These are phyloP conservation scores for Pseudogymnoascus sp. DNA, from an alignment of 2,329 filamentous ascomycete species.

Conservation along the genomic window DNA sequence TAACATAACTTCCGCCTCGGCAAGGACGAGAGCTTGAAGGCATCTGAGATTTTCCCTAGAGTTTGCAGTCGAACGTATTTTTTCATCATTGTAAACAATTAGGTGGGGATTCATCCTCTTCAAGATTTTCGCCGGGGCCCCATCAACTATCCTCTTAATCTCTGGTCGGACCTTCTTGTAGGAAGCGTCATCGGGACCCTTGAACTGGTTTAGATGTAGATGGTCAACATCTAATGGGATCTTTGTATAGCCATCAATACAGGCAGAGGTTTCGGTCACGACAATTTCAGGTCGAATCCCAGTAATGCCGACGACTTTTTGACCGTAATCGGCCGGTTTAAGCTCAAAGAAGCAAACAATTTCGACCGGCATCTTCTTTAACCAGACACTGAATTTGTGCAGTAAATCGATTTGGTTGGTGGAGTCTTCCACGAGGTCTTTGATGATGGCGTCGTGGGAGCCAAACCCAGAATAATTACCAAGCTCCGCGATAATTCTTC, in stretches of 20 bases:
- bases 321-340: neutral
- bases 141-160: neutral
- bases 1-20: neutral
- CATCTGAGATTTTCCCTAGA: neutral
- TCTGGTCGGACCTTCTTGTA: neutral
- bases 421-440: slow-evolving; percentile 1
- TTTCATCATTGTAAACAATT: neutral
- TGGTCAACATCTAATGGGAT: neutral
- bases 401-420: neutral
- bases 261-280: neutral
- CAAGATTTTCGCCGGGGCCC: neutral
- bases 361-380: neutral
- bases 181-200: neutral
- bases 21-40: neutral
- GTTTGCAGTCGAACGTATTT: neutral
- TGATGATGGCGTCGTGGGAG: neutral
- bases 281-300: neutral
- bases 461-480: neutral
- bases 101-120: neutral
- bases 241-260: neutral
- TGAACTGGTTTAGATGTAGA: neutral
- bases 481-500: neutral
- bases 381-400: neutral
- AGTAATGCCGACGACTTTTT: neutral
- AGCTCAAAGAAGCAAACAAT: neutral